phyloP scores from a whole-genome alignment of 1,139 yeast species.

The Ogataea hybrid region DNA sequence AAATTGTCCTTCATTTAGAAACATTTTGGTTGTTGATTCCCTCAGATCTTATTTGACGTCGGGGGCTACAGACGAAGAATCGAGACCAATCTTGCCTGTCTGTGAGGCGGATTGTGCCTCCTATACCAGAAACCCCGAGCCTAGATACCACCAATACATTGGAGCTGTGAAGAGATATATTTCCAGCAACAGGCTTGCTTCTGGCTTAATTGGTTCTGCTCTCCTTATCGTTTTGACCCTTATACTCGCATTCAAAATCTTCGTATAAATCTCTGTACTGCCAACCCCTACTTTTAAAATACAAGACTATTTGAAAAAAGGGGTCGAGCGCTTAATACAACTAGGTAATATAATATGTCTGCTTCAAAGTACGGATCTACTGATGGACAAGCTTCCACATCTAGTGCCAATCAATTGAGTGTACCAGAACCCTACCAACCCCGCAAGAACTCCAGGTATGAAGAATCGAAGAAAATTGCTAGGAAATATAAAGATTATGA shows the following conservation, averaged over 20 bases:
- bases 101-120: constrained; percentile 8
- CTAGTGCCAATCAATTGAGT: neutral
- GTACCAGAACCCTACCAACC: neutral
- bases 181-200: no score
- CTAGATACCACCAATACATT: no score
- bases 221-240: no score
- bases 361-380: constrained; percentile 6
- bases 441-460: neutral
- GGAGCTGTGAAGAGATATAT: no score
- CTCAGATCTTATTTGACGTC: constrained; percentile 14
- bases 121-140: neutral
- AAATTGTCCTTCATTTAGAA: constrained; percentile 10
- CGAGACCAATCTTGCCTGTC: constrained; percentile 12
- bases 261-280: no score
- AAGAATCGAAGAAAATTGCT: neutral
- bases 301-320: neutral
- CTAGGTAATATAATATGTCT: constrained; percentile 1
- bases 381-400: neutral
- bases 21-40: constrained; percentile 11
- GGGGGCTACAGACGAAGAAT: constrained; percentile 12
- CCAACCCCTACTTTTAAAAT: neutral
- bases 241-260: no score
- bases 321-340: constrained; percentile 6
- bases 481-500: constrained; percentile 11
- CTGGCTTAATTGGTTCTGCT: no score